Conservation (phyloP, 2,329 filamentous ascomycete genomes). For the Fusarium buxicola region DNA sequence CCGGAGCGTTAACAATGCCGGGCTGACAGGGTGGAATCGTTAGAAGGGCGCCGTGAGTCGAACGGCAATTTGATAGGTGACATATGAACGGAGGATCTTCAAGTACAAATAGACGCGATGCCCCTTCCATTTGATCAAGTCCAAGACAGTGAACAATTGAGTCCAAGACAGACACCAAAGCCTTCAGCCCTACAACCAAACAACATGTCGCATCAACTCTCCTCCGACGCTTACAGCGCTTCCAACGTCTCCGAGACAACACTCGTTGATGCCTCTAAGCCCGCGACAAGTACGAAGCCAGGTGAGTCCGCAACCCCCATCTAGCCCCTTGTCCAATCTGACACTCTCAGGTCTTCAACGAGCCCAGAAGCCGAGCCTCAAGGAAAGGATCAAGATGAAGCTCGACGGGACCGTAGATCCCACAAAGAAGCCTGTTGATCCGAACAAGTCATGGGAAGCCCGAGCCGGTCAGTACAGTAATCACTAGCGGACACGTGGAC, state of each 20-base stretch:
- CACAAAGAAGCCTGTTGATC: constrained; percentile 35
- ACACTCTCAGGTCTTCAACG: constrained; percentile 15
- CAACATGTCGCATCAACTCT: constrained; percentile 37
- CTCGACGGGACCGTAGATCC: constrained; percentile 38
- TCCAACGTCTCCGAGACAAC: constrained; percentile 42
- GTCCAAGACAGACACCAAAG: neutral
- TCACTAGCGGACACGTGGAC: neutral
- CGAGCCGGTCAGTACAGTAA: constrained; percentile 40
- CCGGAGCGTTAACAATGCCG: constrained; percentile 27
- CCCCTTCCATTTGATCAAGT: constrained; percentile 7
- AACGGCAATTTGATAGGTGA: constrained; percentile 5
- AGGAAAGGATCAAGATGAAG: constrained; percentile 41
- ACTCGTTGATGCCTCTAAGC: constrained; percentile 38
- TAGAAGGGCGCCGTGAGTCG: constrained; percentile 40
- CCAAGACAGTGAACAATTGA: constrained; percentile 14
- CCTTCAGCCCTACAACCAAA: neutral
- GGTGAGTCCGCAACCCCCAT: constrained; percentile 6
- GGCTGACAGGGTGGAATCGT: constrained; percentile 36
- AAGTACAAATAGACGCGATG: constrained; percentile 34
- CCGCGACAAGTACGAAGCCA: constrained; percentile 29
- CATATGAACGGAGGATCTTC: constrained; percentile 3
- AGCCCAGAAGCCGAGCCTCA: constrained; percentile 33
- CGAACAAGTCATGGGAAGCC: constrained; percentile 44
- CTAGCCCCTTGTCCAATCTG: constrained; percentile 19
- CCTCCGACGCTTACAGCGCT: constrained; percentile 33